Evolutionary conservation across 768 basidiomycete species (phyloP).

Genomic region (Glaciozyma antarctica): DNA sequence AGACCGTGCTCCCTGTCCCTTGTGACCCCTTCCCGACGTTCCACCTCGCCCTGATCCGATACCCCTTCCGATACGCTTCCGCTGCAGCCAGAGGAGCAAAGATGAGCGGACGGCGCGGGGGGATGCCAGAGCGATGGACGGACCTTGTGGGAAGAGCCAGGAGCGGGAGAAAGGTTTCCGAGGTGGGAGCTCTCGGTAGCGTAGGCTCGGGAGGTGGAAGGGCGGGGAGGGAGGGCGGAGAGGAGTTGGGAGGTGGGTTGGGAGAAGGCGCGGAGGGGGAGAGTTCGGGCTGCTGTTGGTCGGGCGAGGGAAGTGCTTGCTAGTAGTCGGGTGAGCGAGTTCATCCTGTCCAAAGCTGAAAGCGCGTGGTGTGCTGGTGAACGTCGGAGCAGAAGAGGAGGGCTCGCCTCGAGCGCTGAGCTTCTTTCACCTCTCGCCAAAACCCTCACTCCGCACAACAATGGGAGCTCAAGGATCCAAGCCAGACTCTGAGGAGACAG

Average conservation of each 20-base stretch:
- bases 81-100: constrained; percentile 44
- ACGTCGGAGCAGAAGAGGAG: too few relatives aligned
- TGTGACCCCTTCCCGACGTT: constrained; percentile 86
- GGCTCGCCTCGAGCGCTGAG: too few relatives aligned
- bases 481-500: constrained; percentile 16
- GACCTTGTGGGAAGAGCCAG: constrained; percentile 60
- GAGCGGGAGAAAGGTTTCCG: constrained; percentile 64
- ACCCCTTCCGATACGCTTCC: constrained; percentile 91
- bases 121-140: background rate
- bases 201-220: constrained; percentile 2
- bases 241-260: background rate
- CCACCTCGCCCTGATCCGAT: constrained; percentile 84
- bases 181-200: constrained; percentile 39
- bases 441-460: background rate
- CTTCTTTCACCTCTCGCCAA: too few relatives aligned
- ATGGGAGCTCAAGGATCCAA: constrained; percentile 22
- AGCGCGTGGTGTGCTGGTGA: too few relatives aligned
- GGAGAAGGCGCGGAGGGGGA: background rate
- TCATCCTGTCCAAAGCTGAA: background rate
- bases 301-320: background rate
- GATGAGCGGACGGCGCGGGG: background rate
- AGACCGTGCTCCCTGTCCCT: constrained; percentile 88
- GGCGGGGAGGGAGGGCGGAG: background rate
- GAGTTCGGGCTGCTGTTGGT: background rate
- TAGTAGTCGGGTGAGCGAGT: background rate